Evolutionary conservation across 768 basidiomycete genomes (phyloP), one percentile per base, ranked within the genome.

Genomic region (Xerocomellus amylosporus): DNA sequence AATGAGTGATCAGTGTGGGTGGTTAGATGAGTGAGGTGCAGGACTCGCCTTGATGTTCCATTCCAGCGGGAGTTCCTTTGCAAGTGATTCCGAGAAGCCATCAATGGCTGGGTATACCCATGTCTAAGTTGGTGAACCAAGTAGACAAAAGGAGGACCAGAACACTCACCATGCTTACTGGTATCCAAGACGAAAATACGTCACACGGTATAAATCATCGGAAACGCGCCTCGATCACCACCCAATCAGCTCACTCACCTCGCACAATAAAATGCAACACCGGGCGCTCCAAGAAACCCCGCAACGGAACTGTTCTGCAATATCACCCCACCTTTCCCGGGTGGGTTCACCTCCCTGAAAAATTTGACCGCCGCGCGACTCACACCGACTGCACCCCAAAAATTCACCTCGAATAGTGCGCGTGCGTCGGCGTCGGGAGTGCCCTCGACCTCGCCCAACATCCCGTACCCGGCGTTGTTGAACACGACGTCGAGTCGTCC

Each of bases 401-500:
- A 75, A 37, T 66, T 66, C 2, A 67, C 69, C 37, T 76, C 73
- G 46, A 77, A 74, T 54, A 71, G 15, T 5, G 56, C 51, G 4
- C 73, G 63, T 4, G 73, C 74, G 1, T 64, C 61, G 0, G 56
- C 59, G 6, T 70, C 68, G 3, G 69, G 56, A 13, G 65, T 68
- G 19, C 58, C 66, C 59, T 77, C 77, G 24, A 71, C 60, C 41
- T 76, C 73, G 8, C 64, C 65, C 1, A 71, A 28, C 8, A 71
- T 39, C 0, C 43, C 59, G 26, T 61, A 66, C 36, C 58, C 66
- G 51, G 77, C 77, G 57, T 79, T 80, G 63, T 72, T 76, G 63
- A 73, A 73, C 5, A 79, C 76, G 45, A 78, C 73, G 53, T 78
- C 77, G 26, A 78, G 62, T 14, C 73, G 56, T 3, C 74, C 73